Evolutionary conservation across 192 early-diverging fungal species (phyloP), one percentile per base, ranked within the genome.

Genomic region (Kappamyces sp.): DNA sequence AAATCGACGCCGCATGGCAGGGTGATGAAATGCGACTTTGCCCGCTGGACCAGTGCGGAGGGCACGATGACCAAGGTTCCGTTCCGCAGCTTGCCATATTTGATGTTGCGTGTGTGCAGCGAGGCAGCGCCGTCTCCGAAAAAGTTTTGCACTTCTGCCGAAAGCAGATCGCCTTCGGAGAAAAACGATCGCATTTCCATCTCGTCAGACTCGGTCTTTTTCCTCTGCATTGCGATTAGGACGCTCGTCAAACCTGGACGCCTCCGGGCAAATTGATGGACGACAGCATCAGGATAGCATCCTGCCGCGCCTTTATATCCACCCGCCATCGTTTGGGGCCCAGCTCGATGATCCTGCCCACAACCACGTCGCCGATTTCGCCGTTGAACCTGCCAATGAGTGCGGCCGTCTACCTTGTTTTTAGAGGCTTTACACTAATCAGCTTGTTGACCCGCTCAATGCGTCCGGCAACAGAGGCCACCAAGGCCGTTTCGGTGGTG

Each of bases 361-460:
- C 90, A 0, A 99, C 86, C 41, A 99, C 90, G 70, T 99, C 94
- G 44, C 97, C 97, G 63, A 97, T 91, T 66, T 96, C 92, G 44
- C 91, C 93, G 23, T 78, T 79, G 63, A 92, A 97, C 53, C 75
- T 73, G 40, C 40, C 9, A 40, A 6, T 6, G 23, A 51, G 40
- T 32, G 5, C 46, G 1, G 5, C 40, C 43, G 23, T 36, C 33
- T 68, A 87, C 77, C 94, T 78, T 64, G 89, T 78, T 50, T 92
- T 87, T 47, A 97, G 74, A 23, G 94, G 86, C 38, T 80, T 76
- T 35, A 99, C 93, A 0, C 91, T 90, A 39, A 99, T 81, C 38
- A 99, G 80, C 73, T 94, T 96, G 81, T 97, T 97, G 63, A 97
- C 92, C 46, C 90, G 84, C 58, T 96, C 91, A 3, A 97, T 87